These are phyloP conservation scores for Gnomoniopsis sp. DNA, from an alignment of 2,329 filamentous ascomycete genomes.

Conservation along the genomic window DNA sequence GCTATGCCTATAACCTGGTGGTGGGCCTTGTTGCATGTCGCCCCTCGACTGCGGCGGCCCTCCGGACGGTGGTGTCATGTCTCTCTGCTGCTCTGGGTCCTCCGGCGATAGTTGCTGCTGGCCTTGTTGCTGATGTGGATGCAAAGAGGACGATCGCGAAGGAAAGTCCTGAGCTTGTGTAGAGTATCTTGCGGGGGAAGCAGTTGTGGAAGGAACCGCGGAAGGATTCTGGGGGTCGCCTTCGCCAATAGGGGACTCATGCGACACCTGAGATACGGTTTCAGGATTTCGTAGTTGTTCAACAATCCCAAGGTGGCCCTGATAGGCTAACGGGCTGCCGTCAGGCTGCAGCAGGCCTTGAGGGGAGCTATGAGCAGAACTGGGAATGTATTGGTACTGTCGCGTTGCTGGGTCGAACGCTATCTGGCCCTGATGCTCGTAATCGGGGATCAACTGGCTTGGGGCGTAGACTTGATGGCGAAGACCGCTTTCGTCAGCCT, in stretches of 20 bases:
- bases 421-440: conserved; percentile 36
- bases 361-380: conserved; percentile 26
- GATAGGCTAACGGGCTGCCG: conserved; percentile 32
- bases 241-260: conserved; percentile 55
- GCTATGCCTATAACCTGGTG: conserved; percentile 51
- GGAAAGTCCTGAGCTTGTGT: conserved; percentile 34
- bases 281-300: conserved; percentile 51
- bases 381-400: conserved; percentile 23
- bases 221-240: conserved; percentile 38
- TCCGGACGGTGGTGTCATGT: conserved; percentile 47
- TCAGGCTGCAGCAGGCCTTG: conserved; percentile 29
- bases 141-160: conserved; percentile 26
- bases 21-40: conserved; percentile 42
- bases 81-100: conserved; percentile 17
- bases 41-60: conserved; percentile 40
- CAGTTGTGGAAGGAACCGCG: conserved; percentile 36
- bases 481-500: conserved; percentile 40
- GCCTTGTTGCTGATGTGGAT: conserved; percentile 23
- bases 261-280: conserved; percentile 59
- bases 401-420: conserved; percentile 34
- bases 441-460: conserved; percentile 33
- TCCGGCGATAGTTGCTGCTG: conserved; percentile 29
- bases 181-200: conserved; percentile 39
- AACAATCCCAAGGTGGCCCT: conserved; percentile 32
- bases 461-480: conserved; percentile 34